A percentile compares a stretch with the other conserved stretches of the same genome.
Conservation (phyloP, 345 rosid species). For the Euphorbia pulcherrima region DNA sequence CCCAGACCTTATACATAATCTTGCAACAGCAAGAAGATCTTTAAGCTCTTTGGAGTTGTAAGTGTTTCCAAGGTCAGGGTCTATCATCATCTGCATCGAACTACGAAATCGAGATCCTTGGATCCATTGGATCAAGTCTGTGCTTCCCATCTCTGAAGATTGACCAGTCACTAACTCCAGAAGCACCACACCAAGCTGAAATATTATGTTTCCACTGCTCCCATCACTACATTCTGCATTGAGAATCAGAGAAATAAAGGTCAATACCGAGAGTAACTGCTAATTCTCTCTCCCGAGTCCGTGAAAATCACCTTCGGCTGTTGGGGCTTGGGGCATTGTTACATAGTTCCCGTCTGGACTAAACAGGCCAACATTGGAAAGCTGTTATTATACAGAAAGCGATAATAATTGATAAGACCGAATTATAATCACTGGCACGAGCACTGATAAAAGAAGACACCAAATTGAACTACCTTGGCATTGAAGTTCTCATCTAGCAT, state of each 20-base stretch:
- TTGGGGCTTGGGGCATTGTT: constrained; percentile 31
- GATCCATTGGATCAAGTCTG: constrained; percentile 65
- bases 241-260: neutral
- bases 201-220: constrained; percentile 51
- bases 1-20: constrained; percentile 59
- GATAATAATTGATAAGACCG: no score
- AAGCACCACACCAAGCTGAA: constrained; percentile 83
- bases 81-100: constrained; percentile 75
- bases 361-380: constrained; percentile 57
- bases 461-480: constrained; percentile 49
- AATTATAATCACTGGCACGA: no score
- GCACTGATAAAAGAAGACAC: neutral
- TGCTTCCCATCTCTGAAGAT: constrained; percentile 56
- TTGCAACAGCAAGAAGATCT: constrained; percentile 67
- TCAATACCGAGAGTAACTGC: neutral
- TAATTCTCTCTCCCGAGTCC: neutral
- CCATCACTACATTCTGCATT: constrained; percentile 41
- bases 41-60: constrained; percentile 62
- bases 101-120: constrained; percentile 55
- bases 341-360: constrained; percentile 32
- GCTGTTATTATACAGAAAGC: constrained; percentile 34
- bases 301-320: constrained; percentile 44
- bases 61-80: constrained; percentile 75
- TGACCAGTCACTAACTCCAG: constrained; percentile 87
- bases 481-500: constrained; percentile 84